A percentile compares a stretch with the other conserved stretches of the same genome.
phyloP scores from a whole-genome alignment of 768 basidiomycete genomes.

The Russula emetica region DNA sequence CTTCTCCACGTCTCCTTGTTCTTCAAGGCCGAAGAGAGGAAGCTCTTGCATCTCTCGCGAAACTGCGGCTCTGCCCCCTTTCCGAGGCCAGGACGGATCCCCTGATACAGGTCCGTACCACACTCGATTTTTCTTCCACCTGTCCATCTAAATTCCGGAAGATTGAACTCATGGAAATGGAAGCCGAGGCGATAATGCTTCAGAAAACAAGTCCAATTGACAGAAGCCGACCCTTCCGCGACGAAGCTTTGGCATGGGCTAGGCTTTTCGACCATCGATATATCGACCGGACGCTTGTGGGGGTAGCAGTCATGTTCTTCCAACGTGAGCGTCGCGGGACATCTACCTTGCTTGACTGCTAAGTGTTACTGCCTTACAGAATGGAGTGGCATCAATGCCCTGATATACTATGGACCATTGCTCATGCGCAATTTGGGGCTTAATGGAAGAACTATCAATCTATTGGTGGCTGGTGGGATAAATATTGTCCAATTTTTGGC shows the following conservation, averaged over 20 bases:
- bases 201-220: conserved; percentile 36
- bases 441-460: conserved; percentile 51
- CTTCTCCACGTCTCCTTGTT: conserved; percentile 58
- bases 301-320: conserved; percentile 74
- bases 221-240: conserved; percentile 13
- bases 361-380: conserved; percentile 40
- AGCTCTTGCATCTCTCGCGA: conserved; percentile 54
- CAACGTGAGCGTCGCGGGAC: conserved; percentile 54
- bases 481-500: conserved; percentile 75
- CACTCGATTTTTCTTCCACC: not conserved
- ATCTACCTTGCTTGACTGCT: not conserved
- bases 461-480: conserved; percentile 73
- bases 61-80: conserved; percentile 45
- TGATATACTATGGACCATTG: conserved; percentile 78
- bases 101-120: conserved; percentile 45
- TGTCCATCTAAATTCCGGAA: conserved; percentile 30
- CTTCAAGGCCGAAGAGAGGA: conserved; percentile 53
- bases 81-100: conserved; percentile 50
- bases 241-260: conserved; percentile 49
- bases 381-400: conserved; percentile 84
- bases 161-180: conserved; percentile 77
- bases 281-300: conserved; percentile 60
- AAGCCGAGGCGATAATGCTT: conserved; percentile 56
- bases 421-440: conserved; percentile 63
- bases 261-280: conserved; percentile 52